A percentile compares a stretch with the other conserved stretches of the same genome.
phyloP scores from a whole-genome alignment of 2,329 filamentous ascomycete genomes.

The Periglandula ipomoeae region DNA sequence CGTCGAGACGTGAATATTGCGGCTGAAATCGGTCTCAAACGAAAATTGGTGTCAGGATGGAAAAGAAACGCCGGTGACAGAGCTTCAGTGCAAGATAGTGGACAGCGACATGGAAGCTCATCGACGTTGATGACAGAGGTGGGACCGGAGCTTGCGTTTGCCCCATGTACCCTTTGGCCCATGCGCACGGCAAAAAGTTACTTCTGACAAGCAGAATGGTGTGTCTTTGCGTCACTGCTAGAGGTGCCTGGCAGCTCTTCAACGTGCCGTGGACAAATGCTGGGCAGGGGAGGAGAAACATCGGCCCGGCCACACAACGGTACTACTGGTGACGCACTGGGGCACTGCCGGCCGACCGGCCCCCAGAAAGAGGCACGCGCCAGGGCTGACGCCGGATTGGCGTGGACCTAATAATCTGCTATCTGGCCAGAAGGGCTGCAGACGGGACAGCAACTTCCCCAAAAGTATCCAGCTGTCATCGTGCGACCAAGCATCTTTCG shows the following conservation, averaged over 20 bases:
- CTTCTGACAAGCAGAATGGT: background rate
- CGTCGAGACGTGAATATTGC: too few relatives aligned
- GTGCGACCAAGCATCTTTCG: background rate
- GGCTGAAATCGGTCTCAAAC: too few relatives aligned
- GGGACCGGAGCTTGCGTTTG: conserved; percentile 1
- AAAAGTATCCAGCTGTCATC: conserved; percentile 5
- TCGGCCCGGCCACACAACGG: conserved; percentile 7
- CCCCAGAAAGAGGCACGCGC: too few relatives aligned
- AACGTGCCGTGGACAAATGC: background rate
- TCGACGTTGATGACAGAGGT: conserved; percentile 8
- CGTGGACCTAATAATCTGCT: too few relatives aligned
- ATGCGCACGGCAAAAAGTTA: background rate
- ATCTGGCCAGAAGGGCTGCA: conserved; percentile 11
- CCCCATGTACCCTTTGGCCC: background rate
- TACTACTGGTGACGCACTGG: conserved; percentile 1
- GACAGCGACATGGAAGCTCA: conserved; percentile 8
- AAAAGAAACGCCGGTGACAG: background rate
- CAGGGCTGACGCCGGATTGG: too few relatives aligned
- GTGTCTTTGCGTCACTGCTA: conserved; percentile 7
- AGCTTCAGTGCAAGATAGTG: background rate
- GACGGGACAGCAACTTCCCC: background rate
- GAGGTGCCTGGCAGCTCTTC: conserved; percentile 5
- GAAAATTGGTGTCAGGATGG: background rate
- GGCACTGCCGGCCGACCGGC: too few relatives aligned
- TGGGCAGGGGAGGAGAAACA: conserved; percentile 8